phyloP scores from a whole-genome alignment of 805 yeast species.

The Candida schatavii region DNA sequence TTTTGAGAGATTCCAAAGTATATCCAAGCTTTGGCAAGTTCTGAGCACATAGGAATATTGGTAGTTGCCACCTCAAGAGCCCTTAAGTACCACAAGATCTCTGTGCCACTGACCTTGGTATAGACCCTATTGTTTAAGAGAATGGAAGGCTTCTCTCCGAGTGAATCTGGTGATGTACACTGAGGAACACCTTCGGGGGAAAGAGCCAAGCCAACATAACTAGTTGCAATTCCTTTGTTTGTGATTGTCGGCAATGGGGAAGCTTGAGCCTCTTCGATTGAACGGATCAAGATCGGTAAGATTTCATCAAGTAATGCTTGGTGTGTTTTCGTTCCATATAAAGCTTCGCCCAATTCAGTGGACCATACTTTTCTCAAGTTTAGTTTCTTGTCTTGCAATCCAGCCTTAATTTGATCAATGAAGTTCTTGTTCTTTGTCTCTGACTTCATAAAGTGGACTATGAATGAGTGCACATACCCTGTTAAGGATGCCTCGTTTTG shows the following conservation, averaged over 20 bases:
- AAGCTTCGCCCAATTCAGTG: conserved; percentile 40
- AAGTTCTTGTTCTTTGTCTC: conserved; percentile 16
- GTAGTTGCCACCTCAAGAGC: conserved; percentile 35
- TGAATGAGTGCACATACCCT: conserved; percentile 48
- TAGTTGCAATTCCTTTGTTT: conserved; percentile 50
- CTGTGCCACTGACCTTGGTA: conserved; percentile 47
- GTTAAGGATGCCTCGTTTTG: conserved; percentile 65
- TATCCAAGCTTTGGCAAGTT: conserved; percentile 16
- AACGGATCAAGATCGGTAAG: conserved; percentile 21
- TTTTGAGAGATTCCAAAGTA: conserved; percentile 42
- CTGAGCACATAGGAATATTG: conserved; percentile 11
- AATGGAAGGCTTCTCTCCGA: conserved; percentile 48
- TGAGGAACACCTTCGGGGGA: neutral
- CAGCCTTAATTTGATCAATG: conserved; percentile 43
- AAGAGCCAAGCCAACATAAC: conserved; percentile 44
- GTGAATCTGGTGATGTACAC: conserved; percentile 10
- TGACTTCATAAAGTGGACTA: conserved; percentile 36
- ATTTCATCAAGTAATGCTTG: conserved; percentile 17
- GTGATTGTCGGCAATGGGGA: conserved; percentile 53
- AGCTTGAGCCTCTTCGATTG: conserved; percentile 41
- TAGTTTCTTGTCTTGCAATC: conserved; percentile 63
- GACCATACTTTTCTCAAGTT: conserved; percentile 70
- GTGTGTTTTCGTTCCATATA: conserved; percentile 13
- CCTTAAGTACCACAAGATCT: conserved; percentile 51
- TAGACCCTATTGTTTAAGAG: conserved; percentile 46